These are phyloP conservation scores for Adansonia digitata DNA, from an alignment of 345 rosid species.

Conservation along the genomic window DNA sequence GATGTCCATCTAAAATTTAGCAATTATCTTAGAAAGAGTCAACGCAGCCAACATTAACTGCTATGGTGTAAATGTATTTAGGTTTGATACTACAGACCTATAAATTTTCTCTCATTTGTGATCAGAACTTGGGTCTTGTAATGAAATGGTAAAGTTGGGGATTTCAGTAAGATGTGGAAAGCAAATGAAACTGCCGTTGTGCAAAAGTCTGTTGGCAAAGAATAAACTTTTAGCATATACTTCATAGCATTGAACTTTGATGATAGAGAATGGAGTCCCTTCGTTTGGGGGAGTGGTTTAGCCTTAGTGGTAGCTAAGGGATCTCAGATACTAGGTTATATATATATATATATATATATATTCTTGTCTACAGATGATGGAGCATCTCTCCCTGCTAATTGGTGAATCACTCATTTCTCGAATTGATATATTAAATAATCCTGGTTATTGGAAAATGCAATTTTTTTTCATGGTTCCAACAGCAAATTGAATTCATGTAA, in stretches of 20 bases:
- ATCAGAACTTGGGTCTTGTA: neutral
- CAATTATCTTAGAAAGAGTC: neutral
- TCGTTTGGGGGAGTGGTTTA: neutral
- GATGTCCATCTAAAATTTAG: too few species aligned
- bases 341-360: too few species aligned
- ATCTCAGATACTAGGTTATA: neutral
- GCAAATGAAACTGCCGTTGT: neutral
- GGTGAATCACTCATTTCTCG: neutral
- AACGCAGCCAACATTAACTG: neutral
- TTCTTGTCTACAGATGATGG: slow-evolving; percentile 17
- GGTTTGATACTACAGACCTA: neutral
- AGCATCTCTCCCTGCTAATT: neutral
- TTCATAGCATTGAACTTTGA: neutral
- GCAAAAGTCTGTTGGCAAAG: neutral
- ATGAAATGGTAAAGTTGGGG: neutral
- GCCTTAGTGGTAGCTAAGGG: neutral
- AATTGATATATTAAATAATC: neutral
- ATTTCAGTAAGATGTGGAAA: neutral
- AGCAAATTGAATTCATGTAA: neutral
- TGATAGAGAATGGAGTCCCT: neutral
- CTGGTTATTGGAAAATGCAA: neutral
- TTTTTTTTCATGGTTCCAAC: neutral
- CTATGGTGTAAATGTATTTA: neutral
- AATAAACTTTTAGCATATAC: neutral
- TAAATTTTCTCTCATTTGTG: neutral